These are phyloP conservation scores for Kalanchoe fedtschenkoi DNA, from an alignment of 164 flowering plant genomes.

Conservation along the genomic window DNA sequence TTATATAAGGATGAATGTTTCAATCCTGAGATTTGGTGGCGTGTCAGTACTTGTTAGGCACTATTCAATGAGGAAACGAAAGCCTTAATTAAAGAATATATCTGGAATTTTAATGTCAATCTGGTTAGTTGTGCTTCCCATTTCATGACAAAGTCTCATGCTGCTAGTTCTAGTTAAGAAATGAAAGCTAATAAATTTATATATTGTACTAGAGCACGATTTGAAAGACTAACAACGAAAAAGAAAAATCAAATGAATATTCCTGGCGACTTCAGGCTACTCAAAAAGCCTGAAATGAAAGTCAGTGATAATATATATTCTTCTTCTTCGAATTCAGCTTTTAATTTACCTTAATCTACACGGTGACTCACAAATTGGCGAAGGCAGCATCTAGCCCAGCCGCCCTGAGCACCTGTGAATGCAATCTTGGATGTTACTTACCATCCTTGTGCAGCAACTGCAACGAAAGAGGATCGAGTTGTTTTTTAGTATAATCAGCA, in stretches of 20 bases:
- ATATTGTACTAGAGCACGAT: neutral
- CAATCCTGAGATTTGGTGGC: neutral
- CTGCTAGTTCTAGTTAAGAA: neutral
- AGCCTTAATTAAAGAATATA: neutral
- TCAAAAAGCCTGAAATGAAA: too few relatives aligned
- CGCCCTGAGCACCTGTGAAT: neutral
- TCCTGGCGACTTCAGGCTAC: neutral
- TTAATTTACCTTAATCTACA: neutral
- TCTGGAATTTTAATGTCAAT: neutral
- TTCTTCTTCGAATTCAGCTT: too few relatives aligned
- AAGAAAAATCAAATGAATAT: neutral
- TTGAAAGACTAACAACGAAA: neutral
- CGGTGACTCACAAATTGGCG: neutral
- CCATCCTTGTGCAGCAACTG: too few relatives aligned
- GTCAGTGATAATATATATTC: too few relatives aligned
- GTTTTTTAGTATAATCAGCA: too few relatives aligned
- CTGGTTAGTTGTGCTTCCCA: slow-evolving; percentile 1
- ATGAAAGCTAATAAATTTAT: neutral
- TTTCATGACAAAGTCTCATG: neutral
- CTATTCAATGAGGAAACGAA: neutral
- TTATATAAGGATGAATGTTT: neutral
- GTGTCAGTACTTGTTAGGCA: neutral
- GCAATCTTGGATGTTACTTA: too few relatives aligned
- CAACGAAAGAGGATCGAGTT: neutral
- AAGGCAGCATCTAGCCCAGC: neutral